Base-by-base conservation (phyloP, 192 early-diverging fungal species). In the Chytriomyces hyalinus region DNA sequence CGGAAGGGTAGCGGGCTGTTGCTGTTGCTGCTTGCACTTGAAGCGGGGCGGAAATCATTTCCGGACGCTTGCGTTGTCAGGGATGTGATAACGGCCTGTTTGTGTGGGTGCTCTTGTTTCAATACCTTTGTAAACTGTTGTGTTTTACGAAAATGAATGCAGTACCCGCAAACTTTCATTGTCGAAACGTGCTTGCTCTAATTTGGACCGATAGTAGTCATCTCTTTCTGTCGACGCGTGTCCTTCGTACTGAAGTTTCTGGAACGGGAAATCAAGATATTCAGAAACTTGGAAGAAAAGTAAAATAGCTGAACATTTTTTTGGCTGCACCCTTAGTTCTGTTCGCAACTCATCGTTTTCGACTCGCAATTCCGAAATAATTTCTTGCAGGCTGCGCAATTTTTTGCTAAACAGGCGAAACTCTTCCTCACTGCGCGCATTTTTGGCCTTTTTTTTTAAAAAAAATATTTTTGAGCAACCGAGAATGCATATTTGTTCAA, bases 181-280 rank as follows among this genome's bases (percentile, higher is more conserved):
- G 26, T 82, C 81, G 43, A 65, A 70, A 15, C 75, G 49, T 20
- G 74, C 73, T 51, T 82, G 67, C 17, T 80, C 78, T 61, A 82
- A 46, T n/a, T 79, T 78, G 10, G 78, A 67, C 62, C 80, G 80
- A 50, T 80, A 82, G 50, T 77, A 82, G 24, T 65, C 73, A 15
- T 66, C 78, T 28, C 63, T 67, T 46, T 64, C 68, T 20, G 24
- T n/a, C 13, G 76, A 13, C 2, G 62, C 43, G 43, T 61, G 44
- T 8, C 71, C 71, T 49, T 82, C 78, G 68, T 82, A 82, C 24
- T 82, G 81, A 5, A 66, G 63, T 79, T 69, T 75, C 73, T 77
- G 49, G 13, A 36, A 36, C 11, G 9, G 22, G 36, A 36, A 22
- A 51, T 20, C 50, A 46, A 20, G 10, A 15, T 53, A 17, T 8